Conservation (phyloP, 2,329 filamentous ascomycete genomes). For the Diaporthe australafricana region DNA sequence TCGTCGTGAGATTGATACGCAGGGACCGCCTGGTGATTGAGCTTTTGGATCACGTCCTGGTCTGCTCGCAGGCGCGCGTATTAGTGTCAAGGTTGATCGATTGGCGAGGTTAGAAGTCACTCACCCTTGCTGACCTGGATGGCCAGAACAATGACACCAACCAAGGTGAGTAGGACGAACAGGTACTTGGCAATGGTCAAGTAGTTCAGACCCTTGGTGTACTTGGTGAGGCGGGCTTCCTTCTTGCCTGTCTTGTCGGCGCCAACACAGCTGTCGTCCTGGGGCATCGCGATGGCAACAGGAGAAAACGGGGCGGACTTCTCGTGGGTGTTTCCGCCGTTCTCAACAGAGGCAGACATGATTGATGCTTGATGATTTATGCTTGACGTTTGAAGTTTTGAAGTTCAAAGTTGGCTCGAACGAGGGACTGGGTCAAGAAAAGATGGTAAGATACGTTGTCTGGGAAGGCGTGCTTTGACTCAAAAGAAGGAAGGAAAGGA, state of each 20-base stretch:
- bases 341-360: conserved; percentile 6
- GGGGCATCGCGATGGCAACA: not conserved
- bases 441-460: not conserved
- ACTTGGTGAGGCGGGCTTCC: not conserved
- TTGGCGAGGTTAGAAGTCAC: not conserved
- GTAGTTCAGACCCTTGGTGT: conserved; percentile 4
- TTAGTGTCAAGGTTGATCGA: not conserved
- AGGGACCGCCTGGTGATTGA: conserved; percentile 2
- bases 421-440: conserved; percentile 18
- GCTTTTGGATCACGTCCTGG: conserved; percentile 31
- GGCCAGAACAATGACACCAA: conserved; percentile 24
- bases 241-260: conserved; percentile 1
- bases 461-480: not conserved
- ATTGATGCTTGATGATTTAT: conserved; percentile 6
- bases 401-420: conserved; percentile 2
- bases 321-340: not conserved
- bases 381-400: not conserved
- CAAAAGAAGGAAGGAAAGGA: not conserved
- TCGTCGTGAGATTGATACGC: not conserved
- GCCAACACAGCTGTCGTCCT: not conserved
- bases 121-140: conserved; percentile 27
- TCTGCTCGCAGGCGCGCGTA: conserved; percentile 29
- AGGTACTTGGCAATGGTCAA: conserved; percentile 16
- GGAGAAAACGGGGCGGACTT: not conserved
- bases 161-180: conserved; percentile 18